Evolutionary conservation across 1,284 basidiomycete species (phyloP), one percentile per base, ranked within the genome.

Genomic region (Trametes hirsuta): DNA sequence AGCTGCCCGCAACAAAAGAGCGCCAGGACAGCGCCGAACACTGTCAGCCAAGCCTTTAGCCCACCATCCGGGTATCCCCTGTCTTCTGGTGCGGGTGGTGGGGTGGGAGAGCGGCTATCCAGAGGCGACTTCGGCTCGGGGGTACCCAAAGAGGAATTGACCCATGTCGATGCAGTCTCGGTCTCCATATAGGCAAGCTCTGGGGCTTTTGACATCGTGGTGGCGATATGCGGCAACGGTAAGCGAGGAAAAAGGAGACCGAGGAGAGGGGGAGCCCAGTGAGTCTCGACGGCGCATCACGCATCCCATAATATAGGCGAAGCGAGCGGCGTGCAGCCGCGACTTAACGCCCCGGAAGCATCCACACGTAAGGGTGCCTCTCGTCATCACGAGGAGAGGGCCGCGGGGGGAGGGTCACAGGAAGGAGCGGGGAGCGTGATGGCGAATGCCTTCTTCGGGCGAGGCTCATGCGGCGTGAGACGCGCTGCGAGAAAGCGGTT

Each of bases 1-100:
- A 77, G 64, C 54, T 76, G 72, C 4, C 76, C 76, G 53, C 76
- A 76, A 58, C 75, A 75, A 60, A 76, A 72, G 34, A 78, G 63
- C 2, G 74, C 71, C 24, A 76, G 59, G 41, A 71, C 71, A 6
- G 72, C 70, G 0, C 76, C 76, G n/a, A 73, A 53, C 2, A 76
- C 75, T 5, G 72, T 72, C 4, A 74, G 60, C 76, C 76, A 77
- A n/a, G 71, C 76, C 37, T 65, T 53, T 24, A 55, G 24, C 3
- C 75, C 75, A 12, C 73, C 71, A 35, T 76, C 64, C 8, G 49
- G 48, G 24, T 41, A 59, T 15, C 22, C 55, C 2, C 18, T 1
- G 15, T 37, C 34, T 1, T 47, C 49, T 24, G 14, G 41, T 1
- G n/a, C 14, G 11, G 22, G 22, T 2, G 34, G 4, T 10, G 42